Conservation (phyloP, 768 basidiomycete genomes). For the Kwoniella europaea region DNA sequence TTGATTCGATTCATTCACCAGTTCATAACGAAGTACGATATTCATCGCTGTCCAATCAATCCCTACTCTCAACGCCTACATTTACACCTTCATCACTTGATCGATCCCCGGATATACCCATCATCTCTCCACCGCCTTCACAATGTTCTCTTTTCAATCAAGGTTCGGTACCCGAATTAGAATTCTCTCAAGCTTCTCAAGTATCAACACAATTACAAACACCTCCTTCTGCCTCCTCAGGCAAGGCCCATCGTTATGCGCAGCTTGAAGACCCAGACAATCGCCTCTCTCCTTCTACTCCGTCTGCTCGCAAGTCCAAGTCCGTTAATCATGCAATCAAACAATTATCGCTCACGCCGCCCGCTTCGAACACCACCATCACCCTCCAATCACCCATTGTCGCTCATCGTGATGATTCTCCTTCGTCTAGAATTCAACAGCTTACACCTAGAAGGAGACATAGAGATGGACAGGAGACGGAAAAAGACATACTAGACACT, state of each 20-base stretch:
- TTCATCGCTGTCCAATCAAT: not conserved
- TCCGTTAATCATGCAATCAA: no score
- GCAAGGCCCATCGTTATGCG: not conserved
- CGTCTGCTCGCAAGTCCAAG: not conserved
- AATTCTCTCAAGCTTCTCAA: not conserved
- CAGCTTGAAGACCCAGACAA: not conserved
- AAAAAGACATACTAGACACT: not conserved
- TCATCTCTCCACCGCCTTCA: no score
- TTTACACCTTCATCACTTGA: no score
- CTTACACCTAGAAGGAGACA: not conserved
- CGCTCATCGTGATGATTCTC: not conserved
- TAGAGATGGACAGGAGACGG: not conserved
- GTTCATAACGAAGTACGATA: not conserved
- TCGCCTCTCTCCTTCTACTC: not conserved
- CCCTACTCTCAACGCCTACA: not conserved
- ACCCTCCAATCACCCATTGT: not conserved
- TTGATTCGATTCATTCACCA: not conserved
- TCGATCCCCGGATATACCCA: no score
- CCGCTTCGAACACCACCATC: not conserved
- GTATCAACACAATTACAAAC: not conserved
- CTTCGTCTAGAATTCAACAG: not conserved
- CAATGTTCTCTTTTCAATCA: not conserved
- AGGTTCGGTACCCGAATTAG: constrained; percentile 1
- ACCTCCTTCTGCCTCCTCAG: not conserved
- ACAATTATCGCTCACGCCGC: not conserved